Base-by-base conservation (phyloP, 805 yeast species). In the Torulaspora franciscae region DNA sequence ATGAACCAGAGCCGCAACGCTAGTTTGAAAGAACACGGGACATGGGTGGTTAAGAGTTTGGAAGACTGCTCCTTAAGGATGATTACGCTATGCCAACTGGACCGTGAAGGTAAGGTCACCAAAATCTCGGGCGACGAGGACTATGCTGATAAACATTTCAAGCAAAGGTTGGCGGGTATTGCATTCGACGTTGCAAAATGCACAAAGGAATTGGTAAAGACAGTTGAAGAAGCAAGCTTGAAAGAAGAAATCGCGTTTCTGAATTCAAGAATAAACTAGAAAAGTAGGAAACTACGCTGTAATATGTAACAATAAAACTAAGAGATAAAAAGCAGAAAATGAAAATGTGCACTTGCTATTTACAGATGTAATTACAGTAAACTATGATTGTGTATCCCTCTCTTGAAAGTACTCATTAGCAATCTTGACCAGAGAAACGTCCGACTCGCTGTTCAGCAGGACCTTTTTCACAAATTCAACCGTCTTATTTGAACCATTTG, bases 151-250 rank as follows among this genome's bases (percentile, higher is more conserved):
- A 84, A 85, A 64, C 85, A 85, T 56, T 83, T 88, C 70, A 87
- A 87, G 66, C 97, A 91, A 66, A 78, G 97, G 58, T 77, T 91
- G 52, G 98, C 98, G 0, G 97, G 97, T 2, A 84, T 90, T 54
- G 91, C 96, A 24, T 91, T 89, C 69, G 98, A 91, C 64, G 86
- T 91, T 68, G 97, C 97, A 19, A 89, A 91, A 66, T 85, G 95
- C 64, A 91, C 97, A 4, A 91, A 90, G 65, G 98, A 91, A 65
- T 75, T 91, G 60, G 98, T 91, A 15, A 90, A 90, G 69, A 86
- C 95, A 1, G 96, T 91, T 4, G 97, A 91, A 63, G 97, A 90
- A 62, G 95, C 95, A 19, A 84, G 90, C 59, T 70, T 90, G 57
- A 83, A 83, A 58, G 90, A 84, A 54, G 96, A 89, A 57, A 85